A percentile compares a stretch with the other conserved stretches of the same genome.
Evolutionary conservation across 371 early-diverging fungal species (phyloP).

Genomic region (Rhizopus sp.): DNA sequence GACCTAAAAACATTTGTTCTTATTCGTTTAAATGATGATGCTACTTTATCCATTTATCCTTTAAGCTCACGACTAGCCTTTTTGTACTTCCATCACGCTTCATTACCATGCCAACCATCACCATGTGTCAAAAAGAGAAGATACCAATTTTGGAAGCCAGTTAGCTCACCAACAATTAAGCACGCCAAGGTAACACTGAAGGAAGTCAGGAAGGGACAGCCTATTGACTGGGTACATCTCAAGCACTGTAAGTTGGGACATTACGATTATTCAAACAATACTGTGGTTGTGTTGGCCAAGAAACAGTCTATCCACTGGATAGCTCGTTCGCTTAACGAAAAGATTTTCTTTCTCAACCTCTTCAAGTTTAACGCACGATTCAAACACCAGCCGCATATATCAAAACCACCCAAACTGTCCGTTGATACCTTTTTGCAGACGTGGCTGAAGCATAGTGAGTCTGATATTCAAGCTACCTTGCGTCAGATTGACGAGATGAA

Average conservation of each 20-base stretch:
- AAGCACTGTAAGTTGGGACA: background rate
- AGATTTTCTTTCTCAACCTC: background rate
- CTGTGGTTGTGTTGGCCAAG: background rate
- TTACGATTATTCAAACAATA: background rate
- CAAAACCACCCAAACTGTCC: no score
- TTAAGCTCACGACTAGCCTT: background rate
- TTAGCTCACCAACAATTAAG: background rate
- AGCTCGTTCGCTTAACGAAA: background rate
- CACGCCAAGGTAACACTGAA: background rate
- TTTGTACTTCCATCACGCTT: background rate
- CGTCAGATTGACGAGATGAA: background rate
- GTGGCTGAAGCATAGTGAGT: background rate
- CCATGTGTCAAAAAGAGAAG: no score
- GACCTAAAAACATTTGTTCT: conserved; percentile 31
- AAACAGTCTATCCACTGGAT: background rate
- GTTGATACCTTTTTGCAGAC: background rate
- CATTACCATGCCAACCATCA: background rate
- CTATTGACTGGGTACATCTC: background rate
- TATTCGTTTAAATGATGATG: conserved; percentile 9
- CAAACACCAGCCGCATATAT: no score
- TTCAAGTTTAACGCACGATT: background rate
- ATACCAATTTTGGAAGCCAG: no score
- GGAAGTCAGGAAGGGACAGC: background rate
- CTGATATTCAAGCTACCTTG: background rate
- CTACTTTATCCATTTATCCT: background rate